Evolutionary conservation across 805 yeast genomes (phyloP).

Genomic region (Saturnispora sekii): DNA sequence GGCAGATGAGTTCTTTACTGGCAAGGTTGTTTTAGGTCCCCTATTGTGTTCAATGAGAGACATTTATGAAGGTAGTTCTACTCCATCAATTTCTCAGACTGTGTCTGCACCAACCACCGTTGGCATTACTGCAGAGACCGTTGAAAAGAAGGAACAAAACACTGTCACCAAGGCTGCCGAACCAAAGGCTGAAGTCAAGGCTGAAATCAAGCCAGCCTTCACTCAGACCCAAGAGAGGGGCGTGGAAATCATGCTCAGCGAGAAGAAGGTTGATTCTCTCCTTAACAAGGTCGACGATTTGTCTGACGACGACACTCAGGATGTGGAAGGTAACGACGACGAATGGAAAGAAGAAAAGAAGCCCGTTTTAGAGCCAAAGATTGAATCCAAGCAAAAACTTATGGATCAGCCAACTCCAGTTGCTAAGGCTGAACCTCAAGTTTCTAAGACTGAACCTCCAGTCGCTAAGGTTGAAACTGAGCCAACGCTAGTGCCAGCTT

Average conservation of each 20-base stretch:
- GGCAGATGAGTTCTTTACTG: conserved; percentile 71
- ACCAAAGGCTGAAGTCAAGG: neutral
- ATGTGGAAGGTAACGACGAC: conserved; percentile 19
- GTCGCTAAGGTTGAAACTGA: conserved; percentile 1
- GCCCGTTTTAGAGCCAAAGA: neutral
- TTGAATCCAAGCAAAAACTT: conserved; percentile 11
- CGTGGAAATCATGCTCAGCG: conserved; percentile 40
- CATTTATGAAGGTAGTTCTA: conserved; percentile 64
- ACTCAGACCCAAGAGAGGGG: conserved; percentile 28
- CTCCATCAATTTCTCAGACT: conserved; percentile 39
- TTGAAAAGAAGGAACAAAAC: neutral
- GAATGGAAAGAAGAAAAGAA: conserved; percentile 20
- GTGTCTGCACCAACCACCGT: conserved; percentile 18
- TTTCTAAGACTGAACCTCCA: neutral
- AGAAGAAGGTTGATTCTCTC: conserved; percentile 37
- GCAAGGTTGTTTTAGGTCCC: conserved; percentile 79
- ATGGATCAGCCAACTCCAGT: conserved; percentile 1
- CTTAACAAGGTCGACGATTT: conserved; percentile 35
- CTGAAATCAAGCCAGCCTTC: conserved; percentile 13
- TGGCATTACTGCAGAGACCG: conserved; percentile 3
- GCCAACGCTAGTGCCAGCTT: conserved; percentile 10
- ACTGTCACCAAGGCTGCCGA: neutral
- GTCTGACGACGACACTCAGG: conserved; percentile 32
- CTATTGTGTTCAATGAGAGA: conserved; percentile 65
- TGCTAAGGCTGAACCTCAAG: conserved; percentile 5